These are phyloP conservation scores for Aspergillus chevalieri DNA, from an alignment of 2,329 filamentous ascomycete species.

Conservation along the genomic window DNA sequence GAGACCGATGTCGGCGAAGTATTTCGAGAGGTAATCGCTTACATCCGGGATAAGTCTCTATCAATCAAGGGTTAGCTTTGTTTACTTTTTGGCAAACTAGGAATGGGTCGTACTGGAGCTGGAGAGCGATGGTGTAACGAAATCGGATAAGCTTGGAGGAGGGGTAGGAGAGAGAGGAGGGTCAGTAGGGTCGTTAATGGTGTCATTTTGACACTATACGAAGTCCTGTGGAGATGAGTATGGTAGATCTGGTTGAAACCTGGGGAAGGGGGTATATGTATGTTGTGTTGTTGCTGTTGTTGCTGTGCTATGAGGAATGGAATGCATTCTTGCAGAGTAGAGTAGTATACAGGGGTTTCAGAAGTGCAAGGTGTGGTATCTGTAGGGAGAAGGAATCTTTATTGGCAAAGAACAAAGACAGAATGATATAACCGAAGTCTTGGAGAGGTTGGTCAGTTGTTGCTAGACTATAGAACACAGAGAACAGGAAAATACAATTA, in stretches of 20 bases:
- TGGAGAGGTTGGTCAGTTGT: too few species aligned
- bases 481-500: too few species aligned
- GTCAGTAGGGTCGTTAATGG: neutral
- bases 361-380: neutral
- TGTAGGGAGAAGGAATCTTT: neutral
- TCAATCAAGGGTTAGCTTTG: neutral
- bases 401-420: too few species aligned
- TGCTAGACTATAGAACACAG: too few species aligned
- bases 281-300: too few species aligned
- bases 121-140: neutral
- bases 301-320: neutral
- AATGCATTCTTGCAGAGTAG: neutral
- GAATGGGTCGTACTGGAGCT: neutral
- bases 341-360: neutral
- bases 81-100: neutral
- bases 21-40: slow-evolving; percentile 2
- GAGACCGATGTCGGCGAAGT: slow-evolving; percentile 5
- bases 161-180: neutral
- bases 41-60: slow-evolving; percentile 7
- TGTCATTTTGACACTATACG: neutral
- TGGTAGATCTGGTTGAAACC: neutral
- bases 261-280: neutral
- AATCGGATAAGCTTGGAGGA: neutral
- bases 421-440: too few species aligned
- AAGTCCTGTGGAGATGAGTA: too few species aligned